These are phyloP conservation scores for Vitellaria paradoxa DNA, from an alignment of 179 eudicot species.

Conservation along the genomic window DNA sequence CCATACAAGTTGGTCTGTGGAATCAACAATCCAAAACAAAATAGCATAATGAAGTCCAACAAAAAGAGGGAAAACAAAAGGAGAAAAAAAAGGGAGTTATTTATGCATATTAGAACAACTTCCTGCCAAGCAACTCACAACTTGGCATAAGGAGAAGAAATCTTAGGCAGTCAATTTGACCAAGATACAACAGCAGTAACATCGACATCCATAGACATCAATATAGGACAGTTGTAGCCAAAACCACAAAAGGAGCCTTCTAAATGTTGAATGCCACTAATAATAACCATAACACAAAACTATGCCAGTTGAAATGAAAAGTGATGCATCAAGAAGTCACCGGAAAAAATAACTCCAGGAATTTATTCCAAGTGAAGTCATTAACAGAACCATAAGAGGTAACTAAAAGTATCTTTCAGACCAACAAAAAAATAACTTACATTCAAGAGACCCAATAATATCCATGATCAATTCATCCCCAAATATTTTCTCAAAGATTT, in stretches of 20 bases:
- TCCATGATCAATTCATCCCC: slow-evolving; percentile 90
- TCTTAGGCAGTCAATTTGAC: not conserved
- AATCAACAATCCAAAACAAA: not conserved
- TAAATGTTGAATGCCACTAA: not conserved
- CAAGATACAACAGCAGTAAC: not conserved
- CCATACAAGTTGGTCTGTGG: not conserved
- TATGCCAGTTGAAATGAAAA: not conserved
- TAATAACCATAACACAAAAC: not conserved
- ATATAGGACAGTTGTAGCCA: not conserved
- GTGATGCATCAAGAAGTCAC: not conserved
- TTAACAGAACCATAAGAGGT: not conserved
- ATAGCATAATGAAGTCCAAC: not conserved
- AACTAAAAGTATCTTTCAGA: slow-evolving; percentile 6
- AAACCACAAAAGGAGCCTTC: not conserved
- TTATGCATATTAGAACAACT: not conserved
- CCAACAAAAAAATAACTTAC: slow-evolving; percentile 48
- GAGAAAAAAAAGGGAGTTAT: not conserved
- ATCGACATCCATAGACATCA: not conserved
- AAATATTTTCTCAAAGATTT: slow-evolving; percentile 79
- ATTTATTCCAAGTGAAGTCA: not conserved
- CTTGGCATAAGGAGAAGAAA: not conserved
- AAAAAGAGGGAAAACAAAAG: not conserved
- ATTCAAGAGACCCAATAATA: slow-evolving; percentile 82
- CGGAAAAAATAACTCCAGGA: too few species aligned
- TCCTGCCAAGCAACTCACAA: not conserved